phyloP scores from a whole-genome alignment of 2,329 filamentous ascomycete genomes.

The Tolypocladium inflatum region DNA sequence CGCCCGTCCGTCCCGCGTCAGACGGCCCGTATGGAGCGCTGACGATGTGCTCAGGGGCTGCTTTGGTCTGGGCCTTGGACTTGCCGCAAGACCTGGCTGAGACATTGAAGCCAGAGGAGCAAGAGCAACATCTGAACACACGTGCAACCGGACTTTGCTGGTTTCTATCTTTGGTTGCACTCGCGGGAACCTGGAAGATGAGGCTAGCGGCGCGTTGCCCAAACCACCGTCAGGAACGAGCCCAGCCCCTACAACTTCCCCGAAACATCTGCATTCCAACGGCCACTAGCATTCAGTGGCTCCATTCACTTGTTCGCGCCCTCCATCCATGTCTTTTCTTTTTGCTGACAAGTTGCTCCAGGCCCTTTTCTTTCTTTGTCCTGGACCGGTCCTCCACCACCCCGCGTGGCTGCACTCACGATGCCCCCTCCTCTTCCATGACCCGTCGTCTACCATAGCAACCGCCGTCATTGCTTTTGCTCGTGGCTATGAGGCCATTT shows the following conservation, averaged over 20 bases:
- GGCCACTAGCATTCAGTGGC: background rate
- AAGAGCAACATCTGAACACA: background rate
- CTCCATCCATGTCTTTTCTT: background rate
- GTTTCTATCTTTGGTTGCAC: background rate
- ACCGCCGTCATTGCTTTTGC: background rate
- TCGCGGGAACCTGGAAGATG: background rate
- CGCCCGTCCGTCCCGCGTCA: background rate
- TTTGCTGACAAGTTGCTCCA: background rate
- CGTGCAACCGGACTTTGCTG: background rate
- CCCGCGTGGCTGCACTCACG: background rate
- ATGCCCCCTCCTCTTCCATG: background rate
- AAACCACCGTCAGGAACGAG: background rate
- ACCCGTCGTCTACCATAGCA: background rate
- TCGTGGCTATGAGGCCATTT: background rate
- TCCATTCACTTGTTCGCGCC: background rate
- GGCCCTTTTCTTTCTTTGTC: background rate
- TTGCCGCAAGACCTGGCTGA: constrained; percentile 3
- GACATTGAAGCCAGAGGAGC: background rate
- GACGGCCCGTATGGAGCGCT: constrained; percentile 1
- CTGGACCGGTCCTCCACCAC: background rate
- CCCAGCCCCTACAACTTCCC: background rate
- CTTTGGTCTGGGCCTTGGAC: background rate
- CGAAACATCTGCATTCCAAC: background rate
- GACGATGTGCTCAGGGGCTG: background rate
- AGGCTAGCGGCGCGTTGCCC: background rate